A percentile compares a stretch with the other conserved stretches of the same genome.
Conservation (phyloP, 1,139 yeast genomes). For the Pichia sp. region DNA sequence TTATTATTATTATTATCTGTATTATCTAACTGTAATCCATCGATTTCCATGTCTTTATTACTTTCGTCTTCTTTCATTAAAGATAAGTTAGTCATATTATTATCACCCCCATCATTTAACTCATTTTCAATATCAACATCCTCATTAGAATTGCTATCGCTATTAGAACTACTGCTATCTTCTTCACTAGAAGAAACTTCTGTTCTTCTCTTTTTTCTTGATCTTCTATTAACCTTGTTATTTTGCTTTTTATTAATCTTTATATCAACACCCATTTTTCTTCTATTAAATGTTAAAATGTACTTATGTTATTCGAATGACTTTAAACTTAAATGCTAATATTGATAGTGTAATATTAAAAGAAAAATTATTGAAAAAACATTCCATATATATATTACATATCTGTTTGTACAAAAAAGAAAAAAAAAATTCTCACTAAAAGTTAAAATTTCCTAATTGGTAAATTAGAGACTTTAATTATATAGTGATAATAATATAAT, state of each 20-base stretch:
- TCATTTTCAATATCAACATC: conserved; percentile 7
- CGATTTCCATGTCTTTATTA: conserved; percentile 7
- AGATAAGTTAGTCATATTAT: too few relatives aligned
- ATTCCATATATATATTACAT: too few relatives aligned
- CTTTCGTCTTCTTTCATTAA: conserved; percentile 11
- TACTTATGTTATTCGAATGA: too few relatives aligned
- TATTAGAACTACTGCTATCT: conserved; percentile 6
- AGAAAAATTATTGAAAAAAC: too few relatives aligned
- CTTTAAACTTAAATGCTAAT: too few relatives aligned
- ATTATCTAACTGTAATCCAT: not conserved
- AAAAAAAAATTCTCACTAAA: not conserved
- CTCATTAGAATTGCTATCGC: conserved; percentile 7
- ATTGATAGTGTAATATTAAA: too few relatives aligned
- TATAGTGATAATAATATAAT: too few relatives aligned
- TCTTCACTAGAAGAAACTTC: conserved; percentile 36
- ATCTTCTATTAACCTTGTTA: conserved; percentile 31
- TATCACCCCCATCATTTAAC: not conserved
- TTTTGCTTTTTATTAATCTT: not conserved
- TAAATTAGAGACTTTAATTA: too few relatives aligned
- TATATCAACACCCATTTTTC: not conserved
- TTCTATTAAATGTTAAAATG: too few relatives aligned
- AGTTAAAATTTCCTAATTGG: too few relatives aligned
- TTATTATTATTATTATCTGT: conserved; percentile 17
- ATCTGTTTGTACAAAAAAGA: too few relatives aligned
- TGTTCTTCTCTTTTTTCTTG: conserved; percentile 78